Base-by-base conservation (phyloP, 352 stramenopile genomes). In the Globisporangium rhizosaccharum region DNA sequence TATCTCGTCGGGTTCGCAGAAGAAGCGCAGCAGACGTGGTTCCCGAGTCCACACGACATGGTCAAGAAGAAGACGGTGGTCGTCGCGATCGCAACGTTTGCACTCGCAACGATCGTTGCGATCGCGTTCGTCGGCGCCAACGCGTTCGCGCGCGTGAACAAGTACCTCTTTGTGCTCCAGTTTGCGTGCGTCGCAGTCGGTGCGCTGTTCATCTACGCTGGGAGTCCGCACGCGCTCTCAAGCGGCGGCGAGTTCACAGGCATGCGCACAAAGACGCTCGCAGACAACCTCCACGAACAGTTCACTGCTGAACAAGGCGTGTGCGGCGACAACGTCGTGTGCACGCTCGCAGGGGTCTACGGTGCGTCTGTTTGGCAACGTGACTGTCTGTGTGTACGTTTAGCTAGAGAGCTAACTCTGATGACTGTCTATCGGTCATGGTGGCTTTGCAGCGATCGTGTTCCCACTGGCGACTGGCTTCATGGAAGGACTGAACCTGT, bases 401-500 rank as follows among this genome's bases (percentile, higher is more conserved):
- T 15, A 30, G n/a, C 26, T 12, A 46, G 12, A 47, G 28, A 23
- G 23, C 23, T 23, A 4, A 11, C 17, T 18, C n/a, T n/a, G 15
- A 15, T 41, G 26, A 53, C 11, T 23, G 10, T 37, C 11, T 42
- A 28, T 7, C 23, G 23, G 23, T 23, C 23, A 23, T 54, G 28
- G 30, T 49, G n/a, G 2, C 30, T 36, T 12, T 59, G 20, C 30
- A 82, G 75, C 70, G 8, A 83, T 95, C 42, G 77, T 94, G 44
- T 95, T 94, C 54, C 82, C 83, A 39, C 77, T 89, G 7, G 77
- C 87, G 20, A 95, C 85, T 9, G 85, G 85, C 6, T 90, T 92
- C 56, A 92, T 92, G 81, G 84, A 90, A 63, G 84, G 84, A 14
- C 66, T 88, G 2, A 94, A 94, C 54, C 62, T 94, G n/a, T 87